phyloP scores from a whole-genome alignment of 768 basidiomycete genomes.

The Suillus variegatus region DNA sequence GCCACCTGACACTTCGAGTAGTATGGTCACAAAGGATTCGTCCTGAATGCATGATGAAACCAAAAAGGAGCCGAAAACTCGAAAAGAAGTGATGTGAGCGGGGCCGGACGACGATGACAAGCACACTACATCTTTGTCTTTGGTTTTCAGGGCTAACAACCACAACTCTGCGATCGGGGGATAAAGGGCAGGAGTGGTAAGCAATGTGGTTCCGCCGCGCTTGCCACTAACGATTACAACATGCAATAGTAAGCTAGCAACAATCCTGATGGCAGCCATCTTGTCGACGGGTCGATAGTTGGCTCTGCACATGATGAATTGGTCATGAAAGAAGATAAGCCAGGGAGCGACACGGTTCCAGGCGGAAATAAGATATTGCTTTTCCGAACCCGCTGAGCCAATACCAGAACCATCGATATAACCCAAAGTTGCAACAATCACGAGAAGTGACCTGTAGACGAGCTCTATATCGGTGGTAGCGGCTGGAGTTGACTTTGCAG shows the following conservation, averaged over 20 bases:
- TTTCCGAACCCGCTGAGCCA: too few species aligned
- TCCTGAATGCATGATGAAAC: background rate
- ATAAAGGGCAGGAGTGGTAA: background rate
- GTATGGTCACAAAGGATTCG: background rate
- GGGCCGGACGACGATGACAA: too few species aligned
- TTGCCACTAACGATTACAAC: accelerated
- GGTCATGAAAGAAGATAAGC: background rate
- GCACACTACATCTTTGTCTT: background rate
- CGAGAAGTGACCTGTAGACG: background rate
- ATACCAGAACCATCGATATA: too few species aligned
- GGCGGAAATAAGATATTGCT: background rate
- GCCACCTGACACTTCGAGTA: background rate
- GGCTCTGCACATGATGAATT: constrained; percentile 1
- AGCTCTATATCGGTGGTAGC: background rate
- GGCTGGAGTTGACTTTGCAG: background rate
- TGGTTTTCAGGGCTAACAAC: background rate
- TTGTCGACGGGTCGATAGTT: background rate
- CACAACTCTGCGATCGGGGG: background rate
- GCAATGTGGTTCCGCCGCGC: background rate
- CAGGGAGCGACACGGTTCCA: background rate
- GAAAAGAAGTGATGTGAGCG: background rate
- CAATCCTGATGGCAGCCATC: background rate
- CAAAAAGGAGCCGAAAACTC: too few species aligned
- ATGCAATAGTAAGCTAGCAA: background rate
- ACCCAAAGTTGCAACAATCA: background rate